Evolutionary conservation across 352 stramenopile species (phyloP).

Genomic region (Phytophthora ohioensis): DNA sequence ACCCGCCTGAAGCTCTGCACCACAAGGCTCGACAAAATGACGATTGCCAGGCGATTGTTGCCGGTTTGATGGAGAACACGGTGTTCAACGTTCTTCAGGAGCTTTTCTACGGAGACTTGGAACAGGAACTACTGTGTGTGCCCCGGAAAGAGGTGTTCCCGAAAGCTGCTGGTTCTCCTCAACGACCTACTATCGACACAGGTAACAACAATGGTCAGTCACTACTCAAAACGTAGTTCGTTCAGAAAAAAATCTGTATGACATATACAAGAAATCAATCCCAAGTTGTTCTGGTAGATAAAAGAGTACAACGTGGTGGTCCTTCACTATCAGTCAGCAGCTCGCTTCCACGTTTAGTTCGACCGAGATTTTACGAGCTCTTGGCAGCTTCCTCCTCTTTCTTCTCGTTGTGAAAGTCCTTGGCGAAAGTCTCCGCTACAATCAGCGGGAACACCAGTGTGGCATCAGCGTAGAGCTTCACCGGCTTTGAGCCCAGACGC

Average conservation of each 20-base stretch:
- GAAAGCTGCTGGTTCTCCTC: not conserved
- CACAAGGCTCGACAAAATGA: slow-evolving; percentile 51
- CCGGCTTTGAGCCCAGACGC: slow-evolving; percentile 92
- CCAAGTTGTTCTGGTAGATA: slow-evolving; percentile 44
- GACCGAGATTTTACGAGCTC: slow-evolving; percentile 28
- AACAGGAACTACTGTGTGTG: slow-evolving; percentile 72
- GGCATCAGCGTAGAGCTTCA: slow-evolving; percentile 98
- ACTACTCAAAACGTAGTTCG: slow-evolving; percentile 23
- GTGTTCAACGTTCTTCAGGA: slow-evolving; percentile 86
- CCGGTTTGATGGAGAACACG: slow-evolving; percentile 78
- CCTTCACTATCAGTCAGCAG: slow-evolving; percentile 41
- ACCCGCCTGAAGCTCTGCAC: slow-evolving; percentile 26
- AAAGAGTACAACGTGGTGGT: slow-evolving; percentile 41
- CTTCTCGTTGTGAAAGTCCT: slow-evolving; percentile 87
- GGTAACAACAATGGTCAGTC: slow-evolving; percentile 23
- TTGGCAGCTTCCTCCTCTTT: slow-evolving; percentile 35
- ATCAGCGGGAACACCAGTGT: slow-evolving; percentile 99
- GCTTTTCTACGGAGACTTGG: slow-evolving; percentile 81
- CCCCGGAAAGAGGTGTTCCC: slow-evolving; percentile 69
- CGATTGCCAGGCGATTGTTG: slow-evolving; percentile 73
- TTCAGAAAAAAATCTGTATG: slow-evolving; percentile 18
- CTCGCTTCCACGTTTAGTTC: slow-evolving; percentile 17
- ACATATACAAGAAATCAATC: slow-evolving; percentile 36
- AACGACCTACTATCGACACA: slow-evolving; percentile 9
- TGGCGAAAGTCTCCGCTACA: slow-evolving; percentile 99